Evolutionary conservation across 495 filamentous ascomycete genomes (phyloP).

Genomic region (Evernia prunastri): DNA sequence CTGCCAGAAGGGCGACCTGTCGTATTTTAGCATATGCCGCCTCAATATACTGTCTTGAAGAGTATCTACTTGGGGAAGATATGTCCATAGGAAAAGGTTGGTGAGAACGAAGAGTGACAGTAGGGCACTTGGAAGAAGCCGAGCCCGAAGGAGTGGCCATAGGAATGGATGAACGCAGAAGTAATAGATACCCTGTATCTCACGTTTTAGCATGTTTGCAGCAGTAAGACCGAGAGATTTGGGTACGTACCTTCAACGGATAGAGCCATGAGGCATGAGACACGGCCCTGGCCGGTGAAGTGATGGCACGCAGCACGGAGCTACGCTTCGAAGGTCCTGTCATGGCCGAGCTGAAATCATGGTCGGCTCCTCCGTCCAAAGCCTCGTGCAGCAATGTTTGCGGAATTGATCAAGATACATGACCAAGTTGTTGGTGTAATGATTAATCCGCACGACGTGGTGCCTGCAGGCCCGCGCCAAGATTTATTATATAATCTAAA

Average conservation of each 20-base stretch:
- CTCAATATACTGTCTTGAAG: too few species aligned
- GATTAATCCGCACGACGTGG: background rate
- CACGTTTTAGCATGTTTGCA: background rate
- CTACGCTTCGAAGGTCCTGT: slow-evolving; percentile 2
- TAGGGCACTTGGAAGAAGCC: slow-evolving; percentile 52
- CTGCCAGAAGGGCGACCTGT: slow-evolving; percentile 56
- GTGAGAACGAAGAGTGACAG: slow-evolving; percentile 55
- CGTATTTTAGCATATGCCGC: slow-evolving; percentile 33
- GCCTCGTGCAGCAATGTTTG: background rate
- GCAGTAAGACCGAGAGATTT: background rate
- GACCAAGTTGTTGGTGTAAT: too few species aligned
- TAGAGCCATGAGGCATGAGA: slow-evolving; percentile 48
- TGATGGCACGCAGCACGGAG: background rate
- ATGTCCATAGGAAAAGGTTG: slow-evolving; percentile 53
- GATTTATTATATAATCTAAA: slow-evolving; percentile 3
- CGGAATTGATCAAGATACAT: background rate
- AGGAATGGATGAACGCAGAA: slow-evolving; percentile 55
- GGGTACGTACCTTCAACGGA: slow-evolving; percentile 43
- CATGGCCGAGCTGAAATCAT: slow-evolving; percentile 1
- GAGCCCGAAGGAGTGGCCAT: slow-evolving; percentile 54
- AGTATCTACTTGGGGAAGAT: slow-evolving; percentile 10
- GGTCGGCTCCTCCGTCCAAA: background rate
- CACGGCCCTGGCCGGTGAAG: slow-evolving; percentile 4
- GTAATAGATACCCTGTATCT: slow-evolving; percentile 51
- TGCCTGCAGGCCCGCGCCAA: background rate